Evolutionary conservation across 164 flowering plant genomes (phyloP), one percentile per base, ranked within the genome.

Genomic region (Vitis rupestris): DNA sequence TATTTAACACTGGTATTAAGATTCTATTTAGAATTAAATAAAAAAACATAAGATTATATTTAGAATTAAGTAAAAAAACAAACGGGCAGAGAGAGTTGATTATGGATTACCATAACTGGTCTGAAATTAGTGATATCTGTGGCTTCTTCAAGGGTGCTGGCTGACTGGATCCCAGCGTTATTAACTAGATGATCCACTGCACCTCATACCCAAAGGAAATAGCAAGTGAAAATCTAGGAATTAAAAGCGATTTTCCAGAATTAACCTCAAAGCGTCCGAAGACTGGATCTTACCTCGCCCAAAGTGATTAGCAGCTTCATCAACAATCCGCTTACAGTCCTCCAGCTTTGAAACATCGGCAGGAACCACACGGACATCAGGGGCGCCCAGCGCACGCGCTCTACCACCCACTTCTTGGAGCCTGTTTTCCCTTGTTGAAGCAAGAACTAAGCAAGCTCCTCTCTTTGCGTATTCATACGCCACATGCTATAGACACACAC

Each of bases 391-490:
- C 8, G 71, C 30, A 0, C 49, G 68, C 1, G 84, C 80, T 48
- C 50, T 68, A 2, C 79, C 81, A 2, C 83, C 91, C 19, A 87
- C 91, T 64, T 81, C 78, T 8, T 50, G 64, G 1, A 85, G 81
- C 9, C 70, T 23, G 8, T 59, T 59, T 44, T 79, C 82, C 64
- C 87, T 79, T 56, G 86, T 50, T 0, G 86, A 89, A 0, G 68
- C 83, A 1, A 87, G 72, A 2, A 72, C 84, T 54, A 87, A 65
- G 62, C 69, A 72, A 9, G 89, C 91, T 37, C 89, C 85, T 74
- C 84, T 81, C 52, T 70, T 83, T 0, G 84, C 91, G 73, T 87
- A 87, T 64, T 85, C 91, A 61, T 85, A 87, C 0, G 91, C 91
- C 63, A 87, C 49, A 27, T 79, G 70, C 88, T 84, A 68, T 58